Conservation (phyloP, 768 basidiomycete species). For the Pisolithus sp. region DNA sequence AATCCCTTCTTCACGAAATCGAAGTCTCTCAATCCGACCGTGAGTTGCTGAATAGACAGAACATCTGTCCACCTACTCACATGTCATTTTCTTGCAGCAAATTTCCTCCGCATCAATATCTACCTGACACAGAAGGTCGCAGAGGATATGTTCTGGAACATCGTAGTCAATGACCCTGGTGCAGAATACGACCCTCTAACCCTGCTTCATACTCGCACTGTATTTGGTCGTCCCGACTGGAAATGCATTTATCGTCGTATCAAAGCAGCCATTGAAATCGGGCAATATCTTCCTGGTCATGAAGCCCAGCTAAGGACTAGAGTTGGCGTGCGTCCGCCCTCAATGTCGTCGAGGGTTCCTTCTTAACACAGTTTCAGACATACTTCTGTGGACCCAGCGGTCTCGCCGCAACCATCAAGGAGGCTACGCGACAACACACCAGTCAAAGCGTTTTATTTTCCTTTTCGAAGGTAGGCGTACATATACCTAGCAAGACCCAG, state of each 20-base stretch:
- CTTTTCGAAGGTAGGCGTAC: slow-evolving; percentile 68
- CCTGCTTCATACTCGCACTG: slow-evolving; percentile 79
- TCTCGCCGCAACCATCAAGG: slow-evolving; percentile 71
- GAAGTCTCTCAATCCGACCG: slow-evolving; percentile 87
- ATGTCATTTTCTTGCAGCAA: slow-evolving; percentile 43
- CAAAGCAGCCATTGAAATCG: slow-evolving; percentile 71
- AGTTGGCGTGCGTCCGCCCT: slow-evolving; percentile 58
- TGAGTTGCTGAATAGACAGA: slow-evolving; percentile 37
- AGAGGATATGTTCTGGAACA: slow-evolving; percentile 88
- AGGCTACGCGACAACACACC: slow-evolving; percentile 54
- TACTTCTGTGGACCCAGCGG: slow-evolving; percentile 81
- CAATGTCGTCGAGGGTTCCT: slow-evolving; percentile 2
- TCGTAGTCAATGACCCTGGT: slow-evolving; percentile 80
- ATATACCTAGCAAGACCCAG: slow-evolving; percentile 6
- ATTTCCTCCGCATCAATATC: slow-evolving; percentile 88
- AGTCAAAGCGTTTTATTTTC: slow-evolving; percentile 59
- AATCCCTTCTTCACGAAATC: slow-evolving; percentile 78
- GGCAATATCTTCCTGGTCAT: slow-evolving; percentile 74
- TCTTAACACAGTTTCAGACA: slow-evolving; percentile 37
- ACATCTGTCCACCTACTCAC: slow-evolving; percentile 7
- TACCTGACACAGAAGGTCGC: slow-evolving; percentile 83
- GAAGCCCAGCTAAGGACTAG: slow-evolving; percentile 76
- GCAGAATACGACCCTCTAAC: slow-evolving; percentile 87
- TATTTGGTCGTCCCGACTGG: slow-evolving; percentile 92
- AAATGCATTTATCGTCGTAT: slow-evolving; percentile 71